phyloP scores from a whole-genome alignment of 2,329 filamentous ascomycete species.

The Botrytis medusae region DNA sequence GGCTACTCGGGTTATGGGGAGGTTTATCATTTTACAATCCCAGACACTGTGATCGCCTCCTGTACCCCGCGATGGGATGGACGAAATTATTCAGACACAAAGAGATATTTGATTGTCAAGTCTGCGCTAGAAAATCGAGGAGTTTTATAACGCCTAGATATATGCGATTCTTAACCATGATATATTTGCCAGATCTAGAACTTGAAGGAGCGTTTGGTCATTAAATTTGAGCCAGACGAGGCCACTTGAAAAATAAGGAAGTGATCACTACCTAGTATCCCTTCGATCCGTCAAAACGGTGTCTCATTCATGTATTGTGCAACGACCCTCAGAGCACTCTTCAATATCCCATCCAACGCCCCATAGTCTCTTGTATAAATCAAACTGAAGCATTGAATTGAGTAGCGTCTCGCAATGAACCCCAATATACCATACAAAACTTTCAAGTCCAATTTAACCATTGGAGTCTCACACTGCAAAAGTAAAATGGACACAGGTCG shows the following conservation, averaged over 20 bases:
- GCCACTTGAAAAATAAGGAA: too few relatives aligned
- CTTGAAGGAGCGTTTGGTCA: not conserved
- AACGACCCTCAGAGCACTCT: not conserved
- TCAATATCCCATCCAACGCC: not conserved
- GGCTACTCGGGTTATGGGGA: not conserved
- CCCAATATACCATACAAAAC: not conserved
- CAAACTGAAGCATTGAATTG: not conserved
- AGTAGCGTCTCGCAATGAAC: not conserved
- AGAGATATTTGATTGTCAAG: not conserved
- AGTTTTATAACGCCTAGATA: too few relatives aligned
- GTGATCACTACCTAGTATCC: too few relatives aligned
- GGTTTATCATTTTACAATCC: not conserved
- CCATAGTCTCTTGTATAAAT: not conserved
- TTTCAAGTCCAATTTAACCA: not conserved
- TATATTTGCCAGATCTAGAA: not conserved
- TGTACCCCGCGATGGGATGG: not conserved
- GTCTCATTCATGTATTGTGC: not conserved
- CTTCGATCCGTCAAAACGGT: too few relatives aligned
- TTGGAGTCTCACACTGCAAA: not conserved
- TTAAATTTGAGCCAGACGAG: not conserved
- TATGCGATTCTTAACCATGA: not conserved
- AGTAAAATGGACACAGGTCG: not conserved
- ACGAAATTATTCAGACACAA: not conserved
- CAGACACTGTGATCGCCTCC: not conserved
- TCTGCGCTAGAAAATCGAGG: not conserved